Evolutionary conservation across 805 yeast genomes (phyloP), one percentile per base, ranked within the genome.

Genomic region (Saccharomycopsis babjevae): DNA sequence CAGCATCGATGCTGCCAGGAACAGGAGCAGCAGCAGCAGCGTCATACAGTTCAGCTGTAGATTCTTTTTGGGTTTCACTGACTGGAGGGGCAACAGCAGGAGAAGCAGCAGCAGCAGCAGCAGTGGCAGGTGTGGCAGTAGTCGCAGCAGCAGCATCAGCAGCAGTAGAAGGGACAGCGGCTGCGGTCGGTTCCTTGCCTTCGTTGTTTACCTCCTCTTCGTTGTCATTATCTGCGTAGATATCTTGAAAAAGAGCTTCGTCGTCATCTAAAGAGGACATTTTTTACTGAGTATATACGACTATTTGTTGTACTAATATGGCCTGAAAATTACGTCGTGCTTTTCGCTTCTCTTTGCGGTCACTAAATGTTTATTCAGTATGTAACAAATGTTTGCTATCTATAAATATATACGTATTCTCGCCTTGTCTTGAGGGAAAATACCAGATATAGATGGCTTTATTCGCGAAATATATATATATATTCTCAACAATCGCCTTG

Each of bases 201-300:
- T 67, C 65, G 18, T 62, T 63, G 22, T 61, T 63, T 50, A 67
- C 65, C 54, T 66, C 66, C 56, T 67, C 77, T 60, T 73, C 71
- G 56, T 63, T 65, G 38, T 66, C 66, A 15, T 46, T 46, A 54
- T 67, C 73, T 59, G 74, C 75, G 75, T 92, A 92, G 75, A 92
- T 89, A 72, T 92, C 97, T 75, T 91, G 96, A 74, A 92, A 92
- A 72, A 88, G 85, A 69, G 89, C 93, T 73, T 91, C 97, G 75
- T 92, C 97, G 76, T 91, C 97, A 75, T 90, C 96, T 64, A 86
- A 81, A 61, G 76, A 73, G 63, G 86, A 81, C 88, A 84, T 84
- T 38, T 30, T 54, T 54, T 32, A 36, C 40, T 38, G 32, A 18
- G 22, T 13, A 16, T 55, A 55, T 55, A 55, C 39, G 39, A 18